Base-by-base conservation (phyloP, 1,139 yeast species). In the Kodamaea plutei region DNA sequence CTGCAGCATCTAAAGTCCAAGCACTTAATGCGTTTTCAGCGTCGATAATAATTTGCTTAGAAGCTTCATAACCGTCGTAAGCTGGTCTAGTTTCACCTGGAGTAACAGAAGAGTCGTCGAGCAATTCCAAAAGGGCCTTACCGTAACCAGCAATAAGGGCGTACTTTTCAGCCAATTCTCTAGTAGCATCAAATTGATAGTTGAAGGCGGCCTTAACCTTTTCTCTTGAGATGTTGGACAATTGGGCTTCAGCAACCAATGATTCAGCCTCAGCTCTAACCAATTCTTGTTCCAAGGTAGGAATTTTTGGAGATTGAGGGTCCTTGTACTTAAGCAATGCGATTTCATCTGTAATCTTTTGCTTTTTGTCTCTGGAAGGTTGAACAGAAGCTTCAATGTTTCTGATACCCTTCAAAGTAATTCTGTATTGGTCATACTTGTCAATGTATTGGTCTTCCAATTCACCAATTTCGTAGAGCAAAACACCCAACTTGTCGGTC, bases 61-160 rank as follows among this genome's bases (percentile, higher is more conserved):
- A 79, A 34, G 91, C 89, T 60, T 83, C 91, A 57, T 82, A 83
- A 46, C 93, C 93, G 52, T 83, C 93, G 60, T 83, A 83, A 36
- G 88, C 83, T 31, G 88, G 83, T 78, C 91, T 80, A 38, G 88
- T 79, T 65, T 84, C 94, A 66, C 95, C 95, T 36, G 95, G 95
- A 44, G 93, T 82, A 34, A 84, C 91, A 41, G 93, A 85, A 41
- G 84, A 66, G 55, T 83, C 93, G 56, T 84, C 94, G 56, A 84
- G 71, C 52, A 84, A 71, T 64, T 83, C 91, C 58, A 84, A 69
- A 41, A 84, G 62, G 22, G 91, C 93, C 64, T 84, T 83, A 67
- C 93, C 94, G 66, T 84, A 83, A 50, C 93, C 91, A 42, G 93
- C 91, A 63, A 84, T 82, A 49, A 84, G 70, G 39, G 93, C 91